Percentiles rank a stretch among this genome's conserved stretches.
Evolutionary conservation across 169 alveolate species (phyloP).

Genomic region (Eimeria acervulina): DNA sequence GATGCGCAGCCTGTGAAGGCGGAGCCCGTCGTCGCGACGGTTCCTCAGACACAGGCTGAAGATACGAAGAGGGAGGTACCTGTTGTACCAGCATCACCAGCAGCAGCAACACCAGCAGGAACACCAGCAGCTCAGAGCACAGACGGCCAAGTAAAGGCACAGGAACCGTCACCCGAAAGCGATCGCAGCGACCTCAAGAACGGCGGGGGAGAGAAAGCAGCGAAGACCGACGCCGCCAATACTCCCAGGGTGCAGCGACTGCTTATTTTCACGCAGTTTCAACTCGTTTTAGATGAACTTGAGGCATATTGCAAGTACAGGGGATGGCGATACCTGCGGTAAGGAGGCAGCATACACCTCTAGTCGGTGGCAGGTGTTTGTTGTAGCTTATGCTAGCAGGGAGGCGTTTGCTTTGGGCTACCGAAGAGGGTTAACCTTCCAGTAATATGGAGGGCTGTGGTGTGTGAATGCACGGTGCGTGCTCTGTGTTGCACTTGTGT

Average conservation of each 20-base stretch:
- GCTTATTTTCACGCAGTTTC: conserved; percentile 94
- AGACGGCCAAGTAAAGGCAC: neutral
- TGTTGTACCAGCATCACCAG: neutral
- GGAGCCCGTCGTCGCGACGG: neutral
- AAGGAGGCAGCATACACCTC: neutral
- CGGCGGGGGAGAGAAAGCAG: conserved; percentile 39
- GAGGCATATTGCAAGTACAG: conserved; percentile 94
- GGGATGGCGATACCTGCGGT: conserved; percentile 94
- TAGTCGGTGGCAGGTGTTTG: neutral
- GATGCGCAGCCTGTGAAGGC: conserved; percentile 57
- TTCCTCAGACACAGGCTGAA: neutral
- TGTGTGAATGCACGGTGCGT: neutral
- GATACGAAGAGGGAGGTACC: conserved; percentile 3
- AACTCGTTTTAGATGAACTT: conserved; percentile 93
- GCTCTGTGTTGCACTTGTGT: neutral
- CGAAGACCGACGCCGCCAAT: conserved; percentile 42
- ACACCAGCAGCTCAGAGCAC: conserved; percentile 5
- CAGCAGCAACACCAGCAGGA: conserved; percentile 45
- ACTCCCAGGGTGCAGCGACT: conserved; percentile 92
- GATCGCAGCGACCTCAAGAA: conserved; percentile 43
- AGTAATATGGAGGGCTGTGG: no score
- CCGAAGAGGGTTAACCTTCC: neutral
- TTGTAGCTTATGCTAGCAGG: neutral
- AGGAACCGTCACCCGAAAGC: neutral
- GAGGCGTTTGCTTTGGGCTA: neutral